Evolutionary conservation across 305 asterid genomes (phyloP).

Genomic region (Solanum hybrid): DNA sequence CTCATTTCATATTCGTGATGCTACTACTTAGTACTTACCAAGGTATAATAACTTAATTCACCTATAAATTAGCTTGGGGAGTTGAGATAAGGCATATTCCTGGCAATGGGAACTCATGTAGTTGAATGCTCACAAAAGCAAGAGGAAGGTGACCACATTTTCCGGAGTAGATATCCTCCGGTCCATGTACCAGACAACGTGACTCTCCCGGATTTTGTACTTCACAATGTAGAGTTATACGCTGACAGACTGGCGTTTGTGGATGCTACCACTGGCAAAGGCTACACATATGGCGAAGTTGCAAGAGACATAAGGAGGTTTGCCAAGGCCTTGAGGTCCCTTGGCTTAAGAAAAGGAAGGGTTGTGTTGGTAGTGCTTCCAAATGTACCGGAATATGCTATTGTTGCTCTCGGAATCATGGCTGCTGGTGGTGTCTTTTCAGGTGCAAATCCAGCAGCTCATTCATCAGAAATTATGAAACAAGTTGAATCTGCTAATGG

Average conservation of each 20-base stretch:
- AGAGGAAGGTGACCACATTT: slow-evolving; percentile 40
- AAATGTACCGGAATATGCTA: slow-evolving; percentile 65
- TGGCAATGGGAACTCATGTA: slow-evolving; percentile 36
- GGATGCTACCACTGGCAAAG: slow-evolving; percentile 61
- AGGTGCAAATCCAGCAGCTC: slow-evolving; percentile 76
- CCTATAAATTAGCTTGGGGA: slow-evolving; percentile 16
- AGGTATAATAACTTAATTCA: slow-evolving; percentile 14
- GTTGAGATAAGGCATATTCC: neutral
- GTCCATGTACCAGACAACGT: slow-evolving; percentile 59
- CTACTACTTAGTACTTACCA: neutral
- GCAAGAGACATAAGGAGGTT: slow-evolving; percentile 52
- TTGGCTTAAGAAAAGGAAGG: slow-evolving; percentile 71
- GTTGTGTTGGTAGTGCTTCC: slow-evolving; percentile 79
- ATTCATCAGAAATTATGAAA: slow-evolving; percentile 68
- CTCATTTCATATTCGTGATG: neutral
- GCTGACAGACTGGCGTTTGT: slow-evolving; percentile 63
- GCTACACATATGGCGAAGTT: slow-evolving; percentile 56
- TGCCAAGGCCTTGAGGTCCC: slow-evolving; percentile 78
- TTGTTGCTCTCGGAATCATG: slow-evolving; percentile 85
- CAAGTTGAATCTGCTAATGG: slow-evolving; percentile 86
- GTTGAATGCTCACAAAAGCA: slow-evolving; percentile 17
- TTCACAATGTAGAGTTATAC: slow-evolving; percentile 39
- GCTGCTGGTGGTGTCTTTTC: slow-evolving; percentile 85
- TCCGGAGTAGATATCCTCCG: slow-evolving; percentile 56
- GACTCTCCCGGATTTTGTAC: slow-evolving; percentile 76